These are phyloP conservation scores for Thermothelomyces thermophilus DNA, from an alignment of 2,329 filamentous ascomycete species.

Conservation along the genomic window DNA sequence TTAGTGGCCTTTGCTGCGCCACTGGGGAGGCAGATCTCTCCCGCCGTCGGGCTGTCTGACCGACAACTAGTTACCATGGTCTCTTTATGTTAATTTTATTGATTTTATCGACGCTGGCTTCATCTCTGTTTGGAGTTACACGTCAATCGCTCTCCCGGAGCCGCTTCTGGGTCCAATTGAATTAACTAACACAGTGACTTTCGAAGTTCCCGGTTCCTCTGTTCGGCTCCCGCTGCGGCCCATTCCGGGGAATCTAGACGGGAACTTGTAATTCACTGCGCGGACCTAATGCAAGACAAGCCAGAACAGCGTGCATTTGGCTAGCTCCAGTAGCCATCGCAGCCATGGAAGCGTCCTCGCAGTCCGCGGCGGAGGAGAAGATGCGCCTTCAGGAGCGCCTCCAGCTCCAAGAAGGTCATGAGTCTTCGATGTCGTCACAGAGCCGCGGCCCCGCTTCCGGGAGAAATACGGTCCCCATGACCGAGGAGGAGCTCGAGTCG, in stretches of 20 bases:
- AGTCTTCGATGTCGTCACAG: not conserved
- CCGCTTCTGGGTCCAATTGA: not conserved
- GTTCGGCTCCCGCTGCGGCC: not conserved
- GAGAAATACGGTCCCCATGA: conserved; percentile 20
- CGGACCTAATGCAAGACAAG: not conserved
- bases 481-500: conserved; percentile 14
- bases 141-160: not conserved
- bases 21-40: too few species aligned
- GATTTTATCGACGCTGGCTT: too few species aligned
- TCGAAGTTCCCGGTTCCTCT: not conserved
- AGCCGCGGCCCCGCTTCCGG: conserved; percentile 11
- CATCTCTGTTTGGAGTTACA: too few species aligned
- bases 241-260: not conserved
- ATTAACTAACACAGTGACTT: not conserved
- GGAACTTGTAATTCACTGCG: not conserved
- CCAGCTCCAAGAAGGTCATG: not conserved
- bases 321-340: not conserved
- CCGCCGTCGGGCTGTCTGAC: too few species aligned
- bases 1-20: conserved; percentile 5
- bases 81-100: too few species aligned
- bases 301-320: not conserved
- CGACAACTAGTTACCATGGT: too few species aligned
- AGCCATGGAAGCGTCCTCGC: not conserved
- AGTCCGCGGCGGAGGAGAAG: conserved; percentile 6
- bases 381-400: conserved; percentile 5